Conservation (phyloP, 176 grass and related monocot species). For the Oryza brachyantha region DNA sequence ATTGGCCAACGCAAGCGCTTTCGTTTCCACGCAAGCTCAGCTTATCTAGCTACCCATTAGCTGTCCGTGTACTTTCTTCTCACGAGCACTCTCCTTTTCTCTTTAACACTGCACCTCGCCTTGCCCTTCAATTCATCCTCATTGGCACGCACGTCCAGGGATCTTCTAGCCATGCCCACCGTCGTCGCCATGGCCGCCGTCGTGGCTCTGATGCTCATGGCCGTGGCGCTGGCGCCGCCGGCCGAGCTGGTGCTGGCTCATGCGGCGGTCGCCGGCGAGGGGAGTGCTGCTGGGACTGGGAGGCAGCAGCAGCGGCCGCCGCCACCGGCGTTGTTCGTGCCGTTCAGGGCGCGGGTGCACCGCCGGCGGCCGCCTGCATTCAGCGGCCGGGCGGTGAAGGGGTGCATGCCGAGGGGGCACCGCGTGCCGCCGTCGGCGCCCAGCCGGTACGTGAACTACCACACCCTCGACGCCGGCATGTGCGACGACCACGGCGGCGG, state of each 20-base stretch:
- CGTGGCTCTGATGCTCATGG: no score
- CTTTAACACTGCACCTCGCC: not conserved
- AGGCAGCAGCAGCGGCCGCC: no score
- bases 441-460: conserved; percentile 79
- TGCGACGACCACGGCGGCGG: conserved; percentile 22
- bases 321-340: not conserved
- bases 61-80: conserved; percentile 15
- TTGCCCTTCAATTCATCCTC: not conserved
- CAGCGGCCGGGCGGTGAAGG: conserved; percentile 31
- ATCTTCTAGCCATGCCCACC: conserved; percentile 11
- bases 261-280: not conserved
- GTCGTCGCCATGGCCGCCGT: conserved; percentile 12
- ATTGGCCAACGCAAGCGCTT: not conserved
- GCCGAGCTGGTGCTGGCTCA: not conserved
- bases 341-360: not conserved
- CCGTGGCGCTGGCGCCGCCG: not conserved
- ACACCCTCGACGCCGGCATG: conserved; percentile 53
- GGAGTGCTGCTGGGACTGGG: no score
- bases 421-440: conserved; percentile 69
- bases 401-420: conserved; percentile 69
- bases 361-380: conserved; percentile 33
- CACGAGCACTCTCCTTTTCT: not conserved
- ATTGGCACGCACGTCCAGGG: not conserved
- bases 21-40: not conserved
- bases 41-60: conserved; percentile 38